Percentiles rank a stretch among this genome's conserved stretches.
These are phyloP conservation scores for Harringtonia lauricola DNA, from an alignment of 2,329 filamentous ascomycete species.

Conservation along the genomic window DNA sequence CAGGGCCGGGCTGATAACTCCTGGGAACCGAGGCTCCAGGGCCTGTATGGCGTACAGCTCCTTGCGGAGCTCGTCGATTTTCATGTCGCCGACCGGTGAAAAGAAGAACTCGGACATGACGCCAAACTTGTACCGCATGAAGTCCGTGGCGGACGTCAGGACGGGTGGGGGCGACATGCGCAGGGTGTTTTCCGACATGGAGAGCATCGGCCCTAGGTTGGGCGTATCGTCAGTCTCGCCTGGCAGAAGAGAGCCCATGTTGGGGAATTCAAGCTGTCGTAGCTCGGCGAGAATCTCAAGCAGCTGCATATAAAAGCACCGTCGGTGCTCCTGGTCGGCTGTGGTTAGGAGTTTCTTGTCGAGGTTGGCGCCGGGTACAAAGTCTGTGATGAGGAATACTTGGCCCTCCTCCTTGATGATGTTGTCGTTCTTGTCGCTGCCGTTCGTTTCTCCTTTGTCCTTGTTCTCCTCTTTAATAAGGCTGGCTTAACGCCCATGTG, in stretches of 20 bases:
- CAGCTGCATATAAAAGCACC: slow-evolving; percentile 11
- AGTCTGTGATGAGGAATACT: slow-evolving; percentile 13
- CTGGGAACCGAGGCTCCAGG: slow-evolving; percentile 1
- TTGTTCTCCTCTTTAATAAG: not conserved
- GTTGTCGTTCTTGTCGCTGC: not conserved
- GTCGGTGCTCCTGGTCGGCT: not conserved
- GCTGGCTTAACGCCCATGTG: slow-evolving; percentile 11
- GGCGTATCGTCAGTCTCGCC: slow-evolving; percentile 6
- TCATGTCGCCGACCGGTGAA: slow-evolving; percentile 4
- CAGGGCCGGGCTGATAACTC: not conserved
- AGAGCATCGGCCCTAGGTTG: slow-evolving; percentile 11
- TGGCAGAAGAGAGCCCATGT: slow-evolving; percentile 16
- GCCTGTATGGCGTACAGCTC: slow-evolving; percentile 12
- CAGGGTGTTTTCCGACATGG: slow-evolving; percentile 6
- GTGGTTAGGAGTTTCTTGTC: slow-evolving; percentile 6
- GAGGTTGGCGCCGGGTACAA: slow-evolving; percentile 12
- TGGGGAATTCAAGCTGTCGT: slow-evolving; percentile 13
- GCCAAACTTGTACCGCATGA: not conserved
- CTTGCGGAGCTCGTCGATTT: slow-evolving; percentile 8
- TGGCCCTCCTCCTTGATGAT: slow-evolving; percentile 6
- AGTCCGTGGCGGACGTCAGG: not conserved
- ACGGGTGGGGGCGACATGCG: not conserved
- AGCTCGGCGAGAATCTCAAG: slow-evolving; percentile 16
- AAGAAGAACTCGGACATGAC: slow-evolving; percentile 4
- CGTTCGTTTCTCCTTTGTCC: no score